phyloP scores from a whole-genome alignment of 75 land plant species.

The Sequoiadendron giganteum region DNA sequence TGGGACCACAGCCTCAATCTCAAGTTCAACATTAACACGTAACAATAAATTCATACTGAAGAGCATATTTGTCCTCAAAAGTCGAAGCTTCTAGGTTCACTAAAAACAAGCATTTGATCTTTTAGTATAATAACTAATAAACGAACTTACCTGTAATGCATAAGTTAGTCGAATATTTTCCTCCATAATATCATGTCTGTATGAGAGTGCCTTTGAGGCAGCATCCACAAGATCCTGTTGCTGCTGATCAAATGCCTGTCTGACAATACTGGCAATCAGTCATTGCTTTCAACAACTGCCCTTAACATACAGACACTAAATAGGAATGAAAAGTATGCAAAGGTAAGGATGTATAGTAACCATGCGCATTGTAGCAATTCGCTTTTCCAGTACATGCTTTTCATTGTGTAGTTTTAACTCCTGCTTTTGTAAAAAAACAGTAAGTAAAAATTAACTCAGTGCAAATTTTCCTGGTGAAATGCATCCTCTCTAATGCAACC shows the following conservation, averaged over 20 bases:
- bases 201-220: conserved; percentile 75
- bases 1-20: neutral
- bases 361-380: conserved; percentile 72
- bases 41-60: neutral
- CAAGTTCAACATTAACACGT: neutral
- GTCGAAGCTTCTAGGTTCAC: neutral
- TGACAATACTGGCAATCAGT: conserved; percentile 3
- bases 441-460: conserved; percentile 4
- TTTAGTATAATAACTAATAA: neutral
- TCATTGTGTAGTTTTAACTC: conserved; percentile 69
- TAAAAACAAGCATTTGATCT: neutral
- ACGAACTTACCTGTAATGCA: conserved; percentile 51
- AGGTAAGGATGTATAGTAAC: conserved; percentile 26
- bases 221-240: conserved; percentile 95
- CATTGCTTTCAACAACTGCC: neutral
- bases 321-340: neutral
- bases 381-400: conserved; percentile 67
- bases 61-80: neutral
- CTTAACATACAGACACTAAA: neutral
- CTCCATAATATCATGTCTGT: conserved; percentile 80
- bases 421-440: conserved; percentile 19
- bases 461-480: neutral
- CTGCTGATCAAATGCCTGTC: conserved; percentile 93
- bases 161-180: conserved; percentile 76
- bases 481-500: conserved; percentile 10